Evolutionary conservation across 1,284 basidiomycete species (phyloP).

Genomic region (Moesziomyces parantarcticus): DNA sequence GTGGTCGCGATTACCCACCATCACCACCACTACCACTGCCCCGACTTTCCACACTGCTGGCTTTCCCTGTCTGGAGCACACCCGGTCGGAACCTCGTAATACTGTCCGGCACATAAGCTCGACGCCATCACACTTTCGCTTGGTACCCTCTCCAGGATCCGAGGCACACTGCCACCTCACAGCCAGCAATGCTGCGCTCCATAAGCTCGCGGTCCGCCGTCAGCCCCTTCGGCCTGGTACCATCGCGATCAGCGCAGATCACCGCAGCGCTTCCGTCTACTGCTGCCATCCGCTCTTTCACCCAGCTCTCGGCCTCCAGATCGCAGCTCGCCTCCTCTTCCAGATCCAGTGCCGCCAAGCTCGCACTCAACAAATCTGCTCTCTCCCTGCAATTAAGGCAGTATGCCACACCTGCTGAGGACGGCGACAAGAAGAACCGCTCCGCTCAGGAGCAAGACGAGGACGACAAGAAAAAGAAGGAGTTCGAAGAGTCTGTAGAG

Average conservation of each 20-base stretch:
- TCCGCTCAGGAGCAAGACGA: conserved; percentile 28
- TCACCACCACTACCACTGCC: conserved; percentile 1
- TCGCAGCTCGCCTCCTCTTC: conserved; percentile 22
- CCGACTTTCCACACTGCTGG: background rate
- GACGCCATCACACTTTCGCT: background rate
- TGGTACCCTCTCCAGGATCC: background rate
- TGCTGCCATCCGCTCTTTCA: conserved; percentile 20
- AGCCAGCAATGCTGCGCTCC: conserved; percentile 40
- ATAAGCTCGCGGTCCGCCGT: conserved; percentile 37
- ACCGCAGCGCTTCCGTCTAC: conserved; percentile 5
- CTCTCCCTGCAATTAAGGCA: conserved; percentile 16
- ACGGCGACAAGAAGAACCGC: conserved; percentile 30
- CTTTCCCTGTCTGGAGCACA: too few species aligned
- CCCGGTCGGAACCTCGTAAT: too few species aligned
- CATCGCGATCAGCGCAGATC: conserved; percentile 17
- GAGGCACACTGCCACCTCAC: background rate
- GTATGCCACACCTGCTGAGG: conserved; percentile 51
- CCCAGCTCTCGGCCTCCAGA: conserved; percentile 25
- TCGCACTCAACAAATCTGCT: conserved; percentile 4
- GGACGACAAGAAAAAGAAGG: conserved; percentile 42
- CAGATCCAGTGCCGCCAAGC: conserved; percentile 2
- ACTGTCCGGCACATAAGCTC: too few species aligned
- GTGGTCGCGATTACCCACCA: too few species aligned
- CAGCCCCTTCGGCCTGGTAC: conserved; percentile 18
- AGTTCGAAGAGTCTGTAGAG: conserved; percentile 56